These are phyloP conservation scores for Calocybe indica DNA, from an alignment of 768 basidiomycete genomes.

Conservation along the genomic window DNA sequence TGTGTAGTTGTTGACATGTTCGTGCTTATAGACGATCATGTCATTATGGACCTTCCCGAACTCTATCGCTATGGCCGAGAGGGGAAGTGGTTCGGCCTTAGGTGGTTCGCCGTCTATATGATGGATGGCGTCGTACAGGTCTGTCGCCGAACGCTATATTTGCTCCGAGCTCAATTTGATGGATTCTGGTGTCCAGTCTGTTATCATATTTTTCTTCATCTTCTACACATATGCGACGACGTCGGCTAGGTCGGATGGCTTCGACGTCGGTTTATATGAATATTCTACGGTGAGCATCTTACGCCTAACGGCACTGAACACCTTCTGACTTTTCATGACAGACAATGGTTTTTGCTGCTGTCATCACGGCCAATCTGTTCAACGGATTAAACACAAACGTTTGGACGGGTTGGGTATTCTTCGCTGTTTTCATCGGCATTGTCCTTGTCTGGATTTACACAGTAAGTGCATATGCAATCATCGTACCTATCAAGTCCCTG, in stretches of 20 bases:
- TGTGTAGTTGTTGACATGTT: background rate
- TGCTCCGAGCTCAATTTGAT: background rate
- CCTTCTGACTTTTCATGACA: conserved; percentile 16
- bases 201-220: conserved; percentile 82
- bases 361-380: conserved; percentile 73
- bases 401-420: conserved; percentile 90
- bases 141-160: background rate
- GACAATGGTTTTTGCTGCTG: conserved; percentile 81
- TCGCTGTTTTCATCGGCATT: conserved; percentile 75
- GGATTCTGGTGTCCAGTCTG: conserved; percentile 47
- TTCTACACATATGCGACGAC: conserved; percentile 70
- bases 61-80: conserved; percentile 82
- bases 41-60: conserved; percentile 87
- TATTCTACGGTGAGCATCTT: conserved; percentile 67
- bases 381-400: conserved; percentile 82
- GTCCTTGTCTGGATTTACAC: conserved; percentile 75
- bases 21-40: conserved; percentile 53
- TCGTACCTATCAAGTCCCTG: background rate
- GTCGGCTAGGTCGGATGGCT: conserved; percentile 77
- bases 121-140: conserved; percentile 18
- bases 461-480: conserved; percentile 32
- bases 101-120: conserved; percentile 34
- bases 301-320: background rate
- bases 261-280: conserved; percentile 65
- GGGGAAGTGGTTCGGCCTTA: conserved; percentile 79